phyloP scores from a whole-genome alignment of 2,329 filamentous ascomycete species.

The Hypoxylon sp. region DNA sequence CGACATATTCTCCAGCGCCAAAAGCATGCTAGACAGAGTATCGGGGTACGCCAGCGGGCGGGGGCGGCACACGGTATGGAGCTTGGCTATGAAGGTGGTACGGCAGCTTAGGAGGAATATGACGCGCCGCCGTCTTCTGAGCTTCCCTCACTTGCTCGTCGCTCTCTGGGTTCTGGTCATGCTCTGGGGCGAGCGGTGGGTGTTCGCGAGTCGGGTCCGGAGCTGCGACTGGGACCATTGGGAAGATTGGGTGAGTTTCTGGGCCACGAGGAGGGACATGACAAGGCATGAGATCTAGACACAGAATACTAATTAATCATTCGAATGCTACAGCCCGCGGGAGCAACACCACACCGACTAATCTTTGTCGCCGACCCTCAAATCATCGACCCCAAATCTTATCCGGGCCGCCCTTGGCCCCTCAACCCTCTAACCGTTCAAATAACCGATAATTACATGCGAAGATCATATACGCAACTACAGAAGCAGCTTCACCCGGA shows the following conservation, averaged over 20 bases:
- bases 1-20: constrained; percentile 51
- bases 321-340: constrained; percentile 70
- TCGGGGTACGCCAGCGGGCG: constrained; percentile 58
- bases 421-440: constrained; percentile 64
- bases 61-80: constrained; percentile 53
- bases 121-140: constrained; percentile 64
- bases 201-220: constrained; percentile 77
- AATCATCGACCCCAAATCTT: constrained; percentile 94
- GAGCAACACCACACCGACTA: constrained; percentile 83
- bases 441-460: constrained; percentile 90
- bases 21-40: constrained; percentile 49
- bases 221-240: constrained; percentile 85
- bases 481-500: constrained; percentile 84
- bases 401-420: constrained; percentile 79
- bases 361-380: constrained; percentile 91
- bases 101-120: constrained; percentile 60
- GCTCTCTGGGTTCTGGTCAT: constrained; percentile 80
- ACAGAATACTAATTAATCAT: constrained; percentile 22
- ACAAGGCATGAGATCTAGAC: neutral
- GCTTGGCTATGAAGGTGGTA: constrained; percentile 47
- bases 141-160: constrained; percentile 75
- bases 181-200: constrained; percentile 86
- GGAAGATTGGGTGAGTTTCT: constrained; percentile 85
- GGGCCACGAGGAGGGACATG: neutral
- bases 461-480: constrained; percentile 82